Evolutionary conservation across 169 alveolate species (phyloP), one percentile per base, ranked within the genome.

Genomic region (Eimeria falciformis): DNA sequence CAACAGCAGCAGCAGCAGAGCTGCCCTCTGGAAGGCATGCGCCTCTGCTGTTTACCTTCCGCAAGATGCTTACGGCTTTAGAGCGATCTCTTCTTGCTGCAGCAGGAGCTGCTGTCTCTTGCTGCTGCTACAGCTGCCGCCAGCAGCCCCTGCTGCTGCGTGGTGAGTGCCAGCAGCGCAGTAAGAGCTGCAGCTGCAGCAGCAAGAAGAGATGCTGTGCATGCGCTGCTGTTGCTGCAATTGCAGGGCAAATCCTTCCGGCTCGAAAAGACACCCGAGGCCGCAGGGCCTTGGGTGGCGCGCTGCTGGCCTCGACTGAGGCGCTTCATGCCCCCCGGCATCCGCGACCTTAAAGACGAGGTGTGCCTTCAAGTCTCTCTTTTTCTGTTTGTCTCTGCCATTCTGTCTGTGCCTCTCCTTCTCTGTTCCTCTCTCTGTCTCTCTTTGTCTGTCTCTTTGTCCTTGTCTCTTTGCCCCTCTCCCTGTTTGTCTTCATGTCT

Each of bases 231-330:
- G 78, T 45, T 66, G 78, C 37, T n/a, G 78, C 78, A 4, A 17
- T 12, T 66, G 18, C 78, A 69, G 75, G 2, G 55, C 66, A 29
- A 88, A 2, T 46, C 93, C 27, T 88, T 88, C 88, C 78, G 65
- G 6, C 82, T 88, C 25, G 75, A 84, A 25, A 88, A 88, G 46
- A 71, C 55, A 23, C 93, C 93, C 6, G 83, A 5, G 21, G 75
- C 55, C 75, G 93, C 85, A 2, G 84, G 27, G 27, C 87, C 75
- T 68, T 88, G 84, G 71, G 85, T 58, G 40, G 27, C 29, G 65
- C 71, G 85, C 69, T 53, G 77, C 82, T 88, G 93, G 93, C 93
- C 86, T 4, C 84, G 93, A 27, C 75, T 88, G 58, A 69, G 62
- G 68, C 77, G 43, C 45, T 14, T 73, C 29, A 77, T 78, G 90